Conservation (phyloP, 805 yeast species). For the Ogataea populi-albae region DNA sequence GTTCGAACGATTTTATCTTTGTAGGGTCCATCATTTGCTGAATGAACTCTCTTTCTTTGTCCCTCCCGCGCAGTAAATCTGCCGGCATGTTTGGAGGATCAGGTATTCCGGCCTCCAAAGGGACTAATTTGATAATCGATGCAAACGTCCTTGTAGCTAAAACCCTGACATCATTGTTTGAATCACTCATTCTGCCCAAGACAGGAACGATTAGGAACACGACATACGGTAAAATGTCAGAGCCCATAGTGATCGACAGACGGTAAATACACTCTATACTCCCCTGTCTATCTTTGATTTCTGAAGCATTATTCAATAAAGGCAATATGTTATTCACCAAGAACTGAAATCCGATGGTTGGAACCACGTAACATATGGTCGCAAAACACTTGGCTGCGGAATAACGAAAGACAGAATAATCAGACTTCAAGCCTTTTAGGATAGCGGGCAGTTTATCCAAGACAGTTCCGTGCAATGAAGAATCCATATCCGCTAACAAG, state of each 20-base stretch:
- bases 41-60: constrained; percentile 88
- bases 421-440: constrained; percentile 55
- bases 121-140: constrained; percentile 89
- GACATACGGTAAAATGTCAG: constrained; percentile 86
- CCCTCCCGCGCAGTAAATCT: constrained; percentile 82
- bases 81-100: constrained; percentile 91
- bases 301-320: constrained; percentile 71
- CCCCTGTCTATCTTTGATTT: constrained; percentile 78
- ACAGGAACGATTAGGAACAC: constrained; percentile 95
- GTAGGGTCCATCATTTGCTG: constrained; percentile 98
- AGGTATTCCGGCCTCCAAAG: constrained; percentile 94
- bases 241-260: constrained; percentile 79
- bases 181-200: constrained; percentile 96
- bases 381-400: constrained; percentile 90
- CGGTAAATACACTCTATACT: constrained; percentile 90
- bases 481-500: constrained; percentile 58
- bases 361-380: constrained; percentile 64
- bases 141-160: constrained; percentile 97
- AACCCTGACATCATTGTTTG: constrained; percentile 81
- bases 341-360: constrained; percentile 70
- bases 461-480: constrained; percentile 47
- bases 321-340: constrained; percentile 79
- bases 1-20: constrained; percentile 78
- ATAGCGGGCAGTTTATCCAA: constrained; percentile 52
- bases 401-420: constrained; percentile 80